These are phyloP conservation scores for Eucalyptus pauciflora DNA, from an alignment of 345 rosid species.

Conservation along the genomic window DNA sequence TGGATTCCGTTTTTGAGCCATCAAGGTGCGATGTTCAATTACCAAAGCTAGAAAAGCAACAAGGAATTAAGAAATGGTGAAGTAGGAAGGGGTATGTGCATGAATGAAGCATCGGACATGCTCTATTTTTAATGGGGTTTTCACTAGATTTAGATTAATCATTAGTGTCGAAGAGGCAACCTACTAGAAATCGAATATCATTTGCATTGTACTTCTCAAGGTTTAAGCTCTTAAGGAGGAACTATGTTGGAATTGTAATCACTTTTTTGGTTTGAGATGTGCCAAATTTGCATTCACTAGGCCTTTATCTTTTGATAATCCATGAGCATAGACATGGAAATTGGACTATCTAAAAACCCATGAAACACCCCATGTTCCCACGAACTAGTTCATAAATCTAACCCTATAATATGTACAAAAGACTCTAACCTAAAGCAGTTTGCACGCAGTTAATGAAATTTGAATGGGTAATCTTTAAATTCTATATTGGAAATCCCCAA, in stretches of 20 bases:
- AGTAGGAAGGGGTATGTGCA: neutral
- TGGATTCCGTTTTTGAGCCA: neutral
- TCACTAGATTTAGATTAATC: neutral
- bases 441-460: neutral
- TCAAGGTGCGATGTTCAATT: neutral
- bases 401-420: neutral
- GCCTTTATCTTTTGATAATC: neutral
- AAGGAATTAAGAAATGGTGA: neutral
- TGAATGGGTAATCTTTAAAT: neutral
- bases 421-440: accelerated
- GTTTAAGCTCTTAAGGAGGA: neutral
- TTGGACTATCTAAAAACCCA: neutral
- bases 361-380: neutral
- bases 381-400: neutral
- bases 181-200: neutral
- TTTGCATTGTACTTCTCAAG: neutral
- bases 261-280: neutral
- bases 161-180: neutral
- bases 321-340: neutral
- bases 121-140: neutral
- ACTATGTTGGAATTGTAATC: neutral
- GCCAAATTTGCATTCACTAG: neutral
- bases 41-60: neutral
- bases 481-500: neutral
- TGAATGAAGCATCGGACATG: neutral